Base-by-base conservation (phyloP, 2,329 filamentous ascomycete species). In the Aspergillus japonicus region DNA sequence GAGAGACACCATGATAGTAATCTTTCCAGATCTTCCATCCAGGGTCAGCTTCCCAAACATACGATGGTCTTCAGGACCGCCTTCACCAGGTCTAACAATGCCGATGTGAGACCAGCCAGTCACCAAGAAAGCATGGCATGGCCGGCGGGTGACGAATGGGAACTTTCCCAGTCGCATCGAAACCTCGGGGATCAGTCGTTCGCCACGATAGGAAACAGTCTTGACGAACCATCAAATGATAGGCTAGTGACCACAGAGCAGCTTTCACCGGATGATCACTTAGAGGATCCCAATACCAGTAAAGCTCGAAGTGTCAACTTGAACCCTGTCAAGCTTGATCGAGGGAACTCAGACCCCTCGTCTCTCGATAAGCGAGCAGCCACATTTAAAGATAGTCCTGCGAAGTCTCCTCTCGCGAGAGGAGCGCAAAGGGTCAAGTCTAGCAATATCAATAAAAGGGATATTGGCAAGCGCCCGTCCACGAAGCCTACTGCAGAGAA, bases 1-100 rank as follows among this genome's bases (percentile, higher is more conserved):
- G 78, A 81, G 66, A 72, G 72, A 31, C 75, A 79, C 50, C 63
- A 83, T 80, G 63, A 83, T 79, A 61, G 85, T 39, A 59, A 60
- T 53, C 61, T 50, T n/a, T 58, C 51, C 74, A 67, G 75, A 73
- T 66, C 23, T 69, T 72, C 49, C 72, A 71, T 26, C 73, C 77
- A 58, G 75, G 75, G 44, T 8, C 61, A 64, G 33, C 24, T 69
- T 29, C 78, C 78, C 21, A 78, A 71, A 47, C 78, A 81, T 61
- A 80, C 77, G 1, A 68, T 81, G 35, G 75, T 81, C 6, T 81
- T 81, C 55, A 70, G 76, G 24, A 80, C 78, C 4, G 74, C 77
- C 12, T 75, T 80, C 54, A 80, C 77, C 55, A 74, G 71, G 53
- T 71, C 70, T 5, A 71, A 76, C 58, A 77, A 68, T 59, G 71